Conservation (phyloP, 371 early-diverging fungal genomes). For the Mortierella polycephala region DNA sequence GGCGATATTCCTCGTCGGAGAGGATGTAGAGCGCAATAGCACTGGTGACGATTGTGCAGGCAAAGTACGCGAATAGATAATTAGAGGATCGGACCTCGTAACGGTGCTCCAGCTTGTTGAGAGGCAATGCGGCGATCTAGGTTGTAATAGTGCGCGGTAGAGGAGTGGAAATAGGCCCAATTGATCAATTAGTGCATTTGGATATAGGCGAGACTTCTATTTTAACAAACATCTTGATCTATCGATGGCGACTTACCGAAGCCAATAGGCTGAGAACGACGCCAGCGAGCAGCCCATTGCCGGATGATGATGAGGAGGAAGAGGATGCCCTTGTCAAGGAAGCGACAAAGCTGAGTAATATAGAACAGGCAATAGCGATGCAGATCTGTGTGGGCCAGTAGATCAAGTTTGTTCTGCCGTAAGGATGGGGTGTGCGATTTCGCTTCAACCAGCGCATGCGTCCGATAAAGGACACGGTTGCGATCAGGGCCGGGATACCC, state of each 20-base stretch:
- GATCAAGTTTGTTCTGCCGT: slow-evolving; percentile 35
- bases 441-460: slow-evolving; percentile 15
- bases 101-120: slow-evolving; percentile 33
- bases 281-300: slow-evolving; percentile 11
- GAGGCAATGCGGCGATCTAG: slow-evolving; percentile 15
- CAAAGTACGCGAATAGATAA: slow-evolving; percentile 18
- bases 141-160: neutral
- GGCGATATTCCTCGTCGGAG: slow-evolving; percentile 4
- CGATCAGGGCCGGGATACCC: slow-evolving; percentile 28
- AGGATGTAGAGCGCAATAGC: slow-evolving; percentile 23
- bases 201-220: neutral
- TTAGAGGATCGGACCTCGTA: slow-evolving; percentile 41
- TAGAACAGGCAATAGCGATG: slow-evolving; percentile 10
- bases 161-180: neutral
- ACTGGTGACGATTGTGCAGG: neutral
- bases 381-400: slow-evolving; percentile 44
- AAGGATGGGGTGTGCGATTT: slow-evolving; percentile 16
- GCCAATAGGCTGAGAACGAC: slow-evolving; percentile 9
- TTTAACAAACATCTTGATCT: too few relatives aligned
- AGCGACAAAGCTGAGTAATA: slow-evolving; percentile 1
- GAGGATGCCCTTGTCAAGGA: neutral
- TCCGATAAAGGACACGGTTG: slow-evolving; percentile 4
- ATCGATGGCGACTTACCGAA: slow-evolving; percentile 10
- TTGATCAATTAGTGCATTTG: neutral
- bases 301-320: neutral